A percentile compares a stretch with the other conserved stretches of the same genome.
These are phyloP conservation scores for Leccinum boreale DNA, from an alignment of 768 basidiomycete genomes.

Conservation along the genomic window DNA sequence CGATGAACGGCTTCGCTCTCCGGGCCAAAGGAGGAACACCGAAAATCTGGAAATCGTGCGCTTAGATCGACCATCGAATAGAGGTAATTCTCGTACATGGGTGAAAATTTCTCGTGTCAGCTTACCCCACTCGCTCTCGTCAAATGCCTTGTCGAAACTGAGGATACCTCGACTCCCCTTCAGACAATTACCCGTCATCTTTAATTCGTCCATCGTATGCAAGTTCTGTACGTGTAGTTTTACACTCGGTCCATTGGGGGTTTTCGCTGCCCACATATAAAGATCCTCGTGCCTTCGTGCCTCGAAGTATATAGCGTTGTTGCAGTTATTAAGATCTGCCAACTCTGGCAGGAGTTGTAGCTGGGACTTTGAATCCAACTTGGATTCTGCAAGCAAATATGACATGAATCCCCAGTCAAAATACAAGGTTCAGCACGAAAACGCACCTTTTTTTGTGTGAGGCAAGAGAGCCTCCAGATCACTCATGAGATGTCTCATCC, in stretches of 20 bases:
- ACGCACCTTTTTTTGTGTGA: constrained; percentile 92
- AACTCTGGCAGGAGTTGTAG: constrained; percentile 91
- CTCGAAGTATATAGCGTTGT: constrained; percentile 97
- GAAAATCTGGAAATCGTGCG: constrained; percentile 65
- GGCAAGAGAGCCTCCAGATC: constrained; percentile 88
- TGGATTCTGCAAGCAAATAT: constrained; percentile 64
- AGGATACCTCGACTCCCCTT: constrained; percentile 92
- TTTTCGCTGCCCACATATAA: constrained; percentile 95
- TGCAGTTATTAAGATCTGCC: constrained; percentile 96
- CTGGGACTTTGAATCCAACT: constrained; percentile 95
- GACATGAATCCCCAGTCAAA: not conserved
- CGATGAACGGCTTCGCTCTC: constrained; percentile 93
- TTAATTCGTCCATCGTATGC: constrained; percentile 99
- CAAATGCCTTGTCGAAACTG: constrained; percentile 89
- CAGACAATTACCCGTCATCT: constrained; percentile 98
- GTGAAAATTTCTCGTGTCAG: constrained; percentile 92
- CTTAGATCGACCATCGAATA: constrained; percentile 1
- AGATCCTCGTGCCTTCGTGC: constrained; percentile 93
- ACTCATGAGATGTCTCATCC: constrained; percentile 97
- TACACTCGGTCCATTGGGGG: constrained; percentile 95
- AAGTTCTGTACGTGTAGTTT: constrained; percentile 98
- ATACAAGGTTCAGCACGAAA: constrained; percentile 14
- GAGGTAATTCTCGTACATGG: constrained; percentile 54
- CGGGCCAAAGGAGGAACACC: constrained; percentile 90
- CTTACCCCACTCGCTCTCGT: constrained; percentile 81